Base-by-base conservation (phyloP, 139 green algal species). In the Micractinium conductrix region DNA sequence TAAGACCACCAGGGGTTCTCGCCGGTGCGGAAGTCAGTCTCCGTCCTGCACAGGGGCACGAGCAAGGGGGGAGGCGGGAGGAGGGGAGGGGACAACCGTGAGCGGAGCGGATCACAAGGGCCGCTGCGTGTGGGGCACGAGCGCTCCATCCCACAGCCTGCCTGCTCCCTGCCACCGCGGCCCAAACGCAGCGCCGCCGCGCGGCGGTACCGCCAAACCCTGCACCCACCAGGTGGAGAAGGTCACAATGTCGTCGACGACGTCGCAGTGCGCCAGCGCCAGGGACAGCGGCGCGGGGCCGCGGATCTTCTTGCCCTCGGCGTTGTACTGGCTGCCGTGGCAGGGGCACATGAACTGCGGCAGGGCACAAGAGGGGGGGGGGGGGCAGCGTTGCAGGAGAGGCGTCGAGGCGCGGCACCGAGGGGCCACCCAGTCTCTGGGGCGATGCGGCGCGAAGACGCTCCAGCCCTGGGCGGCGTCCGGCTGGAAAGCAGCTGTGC, bases 271-370 rank as follows among this genome's bases (percentile, higher is more conserved):
- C 4, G 97, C 96, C 62, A 99, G 92, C 10, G 97, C 97, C 82
- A 99, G 92, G 21, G 97, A 99, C 90, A 81, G 74, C 2, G 45
- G n/a, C 1, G 74, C 74, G n/a, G 60, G 68, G 30, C 65, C 43
- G 33, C 74, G 80, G 53, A 70, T 83, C 88, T 79, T 80, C 50
- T 84, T 69, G 58, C 60, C 45, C 69, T 62, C 86, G 53, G 74
- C 67, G 90, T 99, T 97, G 93, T 99, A 99, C 90, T 99, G 97
- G 48, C 95, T 98, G 79, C 97, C 97, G 91, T 99, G 97, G 95
- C 76, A 82, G 26, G 76, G 76, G 76, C 76, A 82, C 76, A 82
- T 82, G 76, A 82, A 82, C 76, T 48, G 69, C 42, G 69, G 68
- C 19, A 30, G 63, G n/a, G 63, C 30, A 3, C 28, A 30, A 30